Conservation (phyloP, 768 basidiomycete species). For the Pholiota conissans region DNA sequence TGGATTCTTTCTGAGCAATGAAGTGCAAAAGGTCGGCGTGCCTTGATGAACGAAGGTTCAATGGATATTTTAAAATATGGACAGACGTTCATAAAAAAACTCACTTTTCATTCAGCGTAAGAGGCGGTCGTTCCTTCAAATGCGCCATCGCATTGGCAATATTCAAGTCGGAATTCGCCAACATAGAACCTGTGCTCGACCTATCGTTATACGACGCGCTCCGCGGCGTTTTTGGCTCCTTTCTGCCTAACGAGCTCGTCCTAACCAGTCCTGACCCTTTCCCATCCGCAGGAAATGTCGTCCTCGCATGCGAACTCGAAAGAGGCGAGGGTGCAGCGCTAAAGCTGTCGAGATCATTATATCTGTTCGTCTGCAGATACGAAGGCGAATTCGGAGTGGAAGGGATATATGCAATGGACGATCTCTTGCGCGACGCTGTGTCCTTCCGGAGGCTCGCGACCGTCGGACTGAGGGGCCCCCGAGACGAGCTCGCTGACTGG, state of each 20-base stretch:
- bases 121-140: slow-evolving; percentile 39
- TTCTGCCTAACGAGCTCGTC: slow-evolving; percentile 12
- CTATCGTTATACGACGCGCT: slow-evolving; percentile 13
- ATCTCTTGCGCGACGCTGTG: slow-evolving; percentile 40
- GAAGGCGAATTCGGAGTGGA: slow-evolving; percentile 18
- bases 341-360: neutral
- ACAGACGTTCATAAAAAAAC: slow-evolving; percentile 26
- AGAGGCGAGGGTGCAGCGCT: slow-evolving; percentile 12
- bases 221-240: slow-evolving; percentile 9
- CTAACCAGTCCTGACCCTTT: slow-evolving; percentile 8
- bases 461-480: slow-evolving; percentile 12
- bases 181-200: slow-evolving; percentile 19
- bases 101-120: slow-evolving; percentile 74
- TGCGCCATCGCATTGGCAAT: slow-evolving; percentile 1
- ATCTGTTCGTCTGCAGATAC: slow-evolving; percentile 8
- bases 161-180: slow-evolving; percentile 21
- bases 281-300: slow-evolving; percentile 6
- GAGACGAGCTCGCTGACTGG: slow-evolving; percentile 3
- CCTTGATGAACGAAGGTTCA: slow-evolving; percentile 34
- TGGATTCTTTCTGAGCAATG: slow-evolving; percentile 86
- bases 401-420: slow-evolving; percentile 54
- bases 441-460: slow-evolving; percentile 10
- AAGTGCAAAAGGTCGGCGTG: slow-evolving; percentile 80
- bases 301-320: slow-evolving; percentile 4
- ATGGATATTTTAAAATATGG: neutral